A percentile compares a stretch with the other conserved stretches of the same genome.
phyloP scores from a whole-genome alignment of 2,329 filamentous ascomycete species.

The Dryadomyces quercus-mongolicae region DNA sequence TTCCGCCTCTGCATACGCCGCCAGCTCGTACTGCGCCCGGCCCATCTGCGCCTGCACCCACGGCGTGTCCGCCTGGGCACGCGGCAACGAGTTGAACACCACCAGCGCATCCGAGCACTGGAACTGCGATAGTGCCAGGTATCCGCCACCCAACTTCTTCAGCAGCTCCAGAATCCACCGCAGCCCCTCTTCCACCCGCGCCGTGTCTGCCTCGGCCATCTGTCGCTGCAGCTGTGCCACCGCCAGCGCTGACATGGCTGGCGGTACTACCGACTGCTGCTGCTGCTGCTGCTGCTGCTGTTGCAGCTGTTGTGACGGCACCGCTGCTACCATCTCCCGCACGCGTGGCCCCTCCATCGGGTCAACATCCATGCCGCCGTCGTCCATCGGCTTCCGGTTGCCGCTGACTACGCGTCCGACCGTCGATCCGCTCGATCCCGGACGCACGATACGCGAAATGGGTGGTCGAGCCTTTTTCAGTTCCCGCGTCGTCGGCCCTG shows the following conservation, averaged over 20 bases:
- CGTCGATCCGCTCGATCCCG: conserved; percentile 53
- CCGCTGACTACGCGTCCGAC: conserved; percentile 83
- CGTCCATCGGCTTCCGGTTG: conserved; percentile 64
- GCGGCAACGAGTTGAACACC: conserved; percentile 57
- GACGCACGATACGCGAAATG: conserved; percentile 51
- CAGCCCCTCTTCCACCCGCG: conserved; percentile 63
- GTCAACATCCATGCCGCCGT: conserved; percentile 58
- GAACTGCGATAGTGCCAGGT: conserved; percentile 67
- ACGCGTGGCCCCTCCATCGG: conserved; percentile 39
- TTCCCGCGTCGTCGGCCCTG: conserved; percentile 54
- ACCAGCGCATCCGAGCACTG: conserved; percentile 67
- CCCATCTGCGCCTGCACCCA: conserved; percentile 90
- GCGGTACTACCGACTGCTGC: not conserved
- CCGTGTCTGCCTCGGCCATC: conserved; percentile 36
- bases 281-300: not conserved
- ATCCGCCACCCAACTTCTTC: conserved; percentile 69
- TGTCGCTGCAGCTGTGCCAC: conserved; percentile 20
- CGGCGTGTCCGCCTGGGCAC: conserved; percentile 72
- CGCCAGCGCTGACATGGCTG: not conserved
- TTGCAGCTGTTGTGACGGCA: conserved; percentile 2
- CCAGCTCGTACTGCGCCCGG: conserved; percentile 82
- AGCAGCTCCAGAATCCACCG: conserved; percentile 69
- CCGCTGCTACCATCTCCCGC: conserved; percentile 5
- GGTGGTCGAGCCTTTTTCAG: conserved; percentile 75
- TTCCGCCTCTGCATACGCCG: conserved; percentile 75